Base-by-base conservation (phyloP, 176 grass and related monocot genomes). In the Elaeis guineensis region DNA sequence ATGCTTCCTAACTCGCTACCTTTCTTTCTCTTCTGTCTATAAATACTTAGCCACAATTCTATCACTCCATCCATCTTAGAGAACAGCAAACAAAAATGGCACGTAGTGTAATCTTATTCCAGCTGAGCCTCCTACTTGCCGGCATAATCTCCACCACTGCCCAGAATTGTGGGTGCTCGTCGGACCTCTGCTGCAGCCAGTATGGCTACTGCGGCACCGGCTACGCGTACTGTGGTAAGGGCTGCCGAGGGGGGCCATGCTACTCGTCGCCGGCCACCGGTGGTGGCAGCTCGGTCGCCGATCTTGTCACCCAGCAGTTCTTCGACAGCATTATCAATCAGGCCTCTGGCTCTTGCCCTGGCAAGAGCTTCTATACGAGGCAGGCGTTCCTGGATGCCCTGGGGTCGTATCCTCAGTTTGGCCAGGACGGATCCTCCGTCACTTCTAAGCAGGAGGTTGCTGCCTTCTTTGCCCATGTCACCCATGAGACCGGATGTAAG, bases 181-280 rank as follows among this genome's bases (percentile, higher is more conserved):
- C 51, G 17, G 18, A 8, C 51, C 51, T 54, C 18, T 54, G 51
- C 51, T 54, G 51, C 51, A 54, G 51, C 51, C 1, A 54, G 51
- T 54, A 19, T 19, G 51, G 51, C 51, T 54, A 54, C 51, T 54
- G 51, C 51, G 51, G 51, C 17, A 54, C 51, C 51, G 51, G 51
- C 6, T 1, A 0, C 17, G 0, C n/a, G 5, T 54, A 54, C 51
- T 54, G 51, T 4, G 51, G 51, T 3, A 2, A 54, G 2, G 51
- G 51, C 17, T 54, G 51, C 51, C 16, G 3, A 6, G 16, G 0
- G 16, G 51, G 51, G 5, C 51, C 51, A 2, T 54, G 51, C 51
- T 19, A 54, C 16, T 4, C 51, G n/a, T n/a, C 28, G 6, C 17
- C 51, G 51, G 51, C 51, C n/a, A n/a, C n/a, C n/a, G n/a, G n/a